Evolutionary conservation across 192 early-diverging fungal genomes (phyloP).

Genomic region (Podila epicladia): DNA sequence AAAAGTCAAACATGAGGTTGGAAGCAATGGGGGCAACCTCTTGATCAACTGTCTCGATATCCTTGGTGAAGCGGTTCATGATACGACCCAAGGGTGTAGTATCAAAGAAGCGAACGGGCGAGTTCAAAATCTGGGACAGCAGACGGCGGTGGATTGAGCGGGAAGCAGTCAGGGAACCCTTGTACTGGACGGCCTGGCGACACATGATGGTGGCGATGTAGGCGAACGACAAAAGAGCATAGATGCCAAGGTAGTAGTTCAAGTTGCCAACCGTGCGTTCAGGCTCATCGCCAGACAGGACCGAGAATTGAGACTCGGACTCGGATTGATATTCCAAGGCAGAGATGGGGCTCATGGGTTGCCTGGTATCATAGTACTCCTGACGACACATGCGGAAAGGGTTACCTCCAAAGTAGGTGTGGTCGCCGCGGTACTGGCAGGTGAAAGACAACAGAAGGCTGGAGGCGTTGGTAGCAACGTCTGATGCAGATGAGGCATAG

Average conservation of each 20-base stretch:
- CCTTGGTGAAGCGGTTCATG: slow-evolving; percentile 81
- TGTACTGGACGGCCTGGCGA: slow-evolving; percentile 55
- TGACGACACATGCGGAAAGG: slow-evolving; percentile 38
- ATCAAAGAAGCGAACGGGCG: slow-evolving; percentile 63
- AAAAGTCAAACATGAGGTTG: slow-evolving; percentile 61
- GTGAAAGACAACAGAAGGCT: slow-evolving; percentile 44
- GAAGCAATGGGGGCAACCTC: slow-evolving; percentile 59
- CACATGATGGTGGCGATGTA: slow-evolving; percentile 47
- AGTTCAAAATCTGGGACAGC: slow-evolving; percentile 55
- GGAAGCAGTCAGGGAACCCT: slow-evolving; percentile 66
- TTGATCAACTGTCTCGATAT: slow-evolving; percentile 63
- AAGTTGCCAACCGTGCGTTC: slow-evolving; percentile 17
- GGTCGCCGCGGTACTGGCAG: slow-evolving; percentile 47
- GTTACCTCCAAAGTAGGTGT: slow-evolving; percentile 46
- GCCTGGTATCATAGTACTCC: slow-evolving; percentile 36
- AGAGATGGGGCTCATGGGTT: slow-evolving; percentile 42
- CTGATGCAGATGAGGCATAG: slow-evolving; percentile 19
- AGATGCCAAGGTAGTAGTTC: slow-evolving; percentile 71
- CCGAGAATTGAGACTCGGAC: slow-evolving; percentile 9
- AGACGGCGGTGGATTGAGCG: slow-evolving; percentile 67
- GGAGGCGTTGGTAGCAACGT: slow-evolving; percentile 31
- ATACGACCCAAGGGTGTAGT: slow-evolving; percentile 81
- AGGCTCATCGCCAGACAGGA: slow-evolving; percentile 9
- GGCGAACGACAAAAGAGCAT: slow-evolving; percentile 58
- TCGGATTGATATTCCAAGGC: slow-evolving; percentile 17